Conservation (phyloP, 371 early-diverging fungal species). For the Nematocida displodere region DNA sequence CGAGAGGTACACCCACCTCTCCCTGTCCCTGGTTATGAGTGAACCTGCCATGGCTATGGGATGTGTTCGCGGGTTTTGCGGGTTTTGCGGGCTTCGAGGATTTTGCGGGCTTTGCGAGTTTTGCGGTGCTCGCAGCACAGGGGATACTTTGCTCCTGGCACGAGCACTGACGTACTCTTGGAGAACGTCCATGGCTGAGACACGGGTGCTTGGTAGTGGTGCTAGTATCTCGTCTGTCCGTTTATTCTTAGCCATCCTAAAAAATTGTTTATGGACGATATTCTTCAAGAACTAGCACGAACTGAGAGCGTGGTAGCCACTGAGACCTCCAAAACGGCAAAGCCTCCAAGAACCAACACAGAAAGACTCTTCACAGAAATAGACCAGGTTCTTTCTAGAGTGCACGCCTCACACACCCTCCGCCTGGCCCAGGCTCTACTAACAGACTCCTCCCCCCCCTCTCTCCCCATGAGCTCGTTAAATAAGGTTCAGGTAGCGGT, state of each 20-base stretch:
- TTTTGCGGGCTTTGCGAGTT: no score
- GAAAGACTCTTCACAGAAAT: not conserved
- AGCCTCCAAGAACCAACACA: not conserved
- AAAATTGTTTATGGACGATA: not conserved
- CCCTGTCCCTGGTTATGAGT: not conserved
- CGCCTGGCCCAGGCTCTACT: not conserved
- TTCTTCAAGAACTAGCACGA: not conserved
- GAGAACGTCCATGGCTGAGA: no score
- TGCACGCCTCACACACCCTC: not conserved
- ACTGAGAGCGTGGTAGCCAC: not conserved
- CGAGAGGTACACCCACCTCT: slow-evolving; percentile 7
- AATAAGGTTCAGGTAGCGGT: not conserved
- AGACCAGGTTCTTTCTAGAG: not conserved
- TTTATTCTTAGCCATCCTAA: not conserved
- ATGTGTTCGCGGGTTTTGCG: no score
- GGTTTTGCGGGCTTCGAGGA: no score
- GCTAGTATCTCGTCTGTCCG: not conserved
- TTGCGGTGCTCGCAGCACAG: no score
- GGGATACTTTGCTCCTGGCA: no score
- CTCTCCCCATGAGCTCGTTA: not conserved
- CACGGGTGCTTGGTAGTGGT: no score
- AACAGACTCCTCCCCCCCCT: not conserved
- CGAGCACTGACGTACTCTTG: no score
- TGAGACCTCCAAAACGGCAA: not conserved
- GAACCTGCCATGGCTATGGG: no score